Conservation (phyloP, 2,329 filamentous ascomycete genomes). For the Aspergillus neotritici region DNA sequence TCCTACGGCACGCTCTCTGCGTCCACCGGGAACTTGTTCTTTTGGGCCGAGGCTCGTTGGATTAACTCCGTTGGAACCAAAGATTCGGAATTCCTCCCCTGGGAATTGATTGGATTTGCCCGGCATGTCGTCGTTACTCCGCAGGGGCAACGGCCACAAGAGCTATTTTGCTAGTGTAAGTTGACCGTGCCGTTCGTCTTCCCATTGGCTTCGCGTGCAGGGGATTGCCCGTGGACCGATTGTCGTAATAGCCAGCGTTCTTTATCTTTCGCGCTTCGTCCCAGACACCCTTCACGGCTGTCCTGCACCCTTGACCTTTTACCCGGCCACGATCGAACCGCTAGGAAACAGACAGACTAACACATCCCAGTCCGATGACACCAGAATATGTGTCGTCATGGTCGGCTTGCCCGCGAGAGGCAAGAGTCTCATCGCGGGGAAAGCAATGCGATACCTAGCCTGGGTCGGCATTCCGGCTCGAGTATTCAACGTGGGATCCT, state of each 20-base stretch:
- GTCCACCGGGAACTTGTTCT: slow-evolving; percentile 9
- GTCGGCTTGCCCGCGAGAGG: slow-evolving; percentile 91
- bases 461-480: slow-evolving; percentile 93
- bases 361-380: slow-evolving; percentile 82
- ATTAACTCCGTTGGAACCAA: no score
- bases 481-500: slow-evolving; percentile 96
- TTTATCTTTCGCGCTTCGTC: background rate
- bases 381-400: slow-evolving; percentile 97
- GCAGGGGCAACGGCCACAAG: slow-evolving; percentile 29
- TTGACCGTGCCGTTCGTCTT: slow-evolving; percentile 8
- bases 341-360: slow-evolving; percentile 7
- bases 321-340: no score
- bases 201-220: background rate
- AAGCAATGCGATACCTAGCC: slow-evolving; percentile 89
- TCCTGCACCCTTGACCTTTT: background rate
- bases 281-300: no score
- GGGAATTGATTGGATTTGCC: slow-evolving; percentile 1
- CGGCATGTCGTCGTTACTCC: slow-evolving; percentile 28
- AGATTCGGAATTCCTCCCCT: no score
- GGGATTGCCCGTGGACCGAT: background rate
- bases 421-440: slow-evolving; percentile 96
- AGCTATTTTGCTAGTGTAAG: slow-evolving; percentile 35
- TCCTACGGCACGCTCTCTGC: background rate
- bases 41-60: slow-evolving; percentile 12
- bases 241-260: no score